Conservation (phyloP, 345 rosid genomes). For the Citrus mangshanensis region DNA sequence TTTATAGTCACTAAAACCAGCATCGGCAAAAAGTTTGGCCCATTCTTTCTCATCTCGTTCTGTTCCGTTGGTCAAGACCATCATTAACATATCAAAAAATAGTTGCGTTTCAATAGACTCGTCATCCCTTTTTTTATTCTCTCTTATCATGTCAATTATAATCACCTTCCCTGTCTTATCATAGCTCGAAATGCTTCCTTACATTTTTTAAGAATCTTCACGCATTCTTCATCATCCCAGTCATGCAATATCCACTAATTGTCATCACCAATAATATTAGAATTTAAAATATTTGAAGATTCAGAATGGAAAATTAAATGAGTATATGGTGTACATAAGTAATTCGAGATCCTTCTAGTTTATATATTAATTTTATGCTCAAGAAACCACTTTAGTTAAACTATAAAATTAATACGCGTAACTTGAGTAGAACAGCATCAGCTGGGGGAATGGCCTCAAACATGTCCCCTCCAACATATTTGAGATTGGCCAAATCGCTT, state of each 20-base stretch:
- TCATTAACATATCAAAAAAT: slow-evolving; percentile 36
- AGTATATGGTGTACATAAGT: background rate
- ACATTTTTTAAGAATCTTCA: background rate
- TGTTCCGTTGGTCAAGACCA: slow-evolving; percentile 13
- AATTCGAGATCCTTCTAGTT: too few species aligned
- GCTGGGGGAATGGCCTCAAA: slow-evolving; percentile 35
- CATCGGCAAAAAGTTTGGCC: slow-evolving; percentile 30
- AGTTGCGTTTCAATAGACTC: slow-evolving; percentile 33
- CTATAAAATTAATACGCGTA: background rate
- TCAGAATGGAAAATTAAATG: background rate
- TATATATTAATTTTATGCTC: background rate
- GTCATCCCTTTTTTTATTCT: background rate
- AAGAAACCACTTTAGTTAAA: background rate
- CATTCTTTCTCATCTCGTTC: slow-evolving; percentile 45
- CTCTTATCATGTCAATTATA: slow-evolving; percentile 1
- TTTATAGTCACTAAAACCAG: slow-evolving; percentile 39
- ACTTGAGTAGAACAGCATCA: slow-evolving; percentile 33
- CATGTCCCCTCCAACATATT: slow-evolving; percentile 33
- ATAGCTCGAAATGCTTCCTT: background rate
- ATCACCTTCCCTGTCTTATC: slow-evolving; percentile 15
- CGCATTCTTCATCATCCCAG: background rate
- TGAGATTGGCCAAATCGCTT: slow-evolving; percentile 17
- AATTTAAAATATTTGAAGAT: background rate
- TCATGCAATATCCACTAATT: slow-evolving; percentile 12
- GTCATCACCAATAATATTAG: background rate